Percentiles rank a stretch among this genome's conserved stretches.
Conservation (phyloP, 495 filamentous ascomycete genomes). For the Pyrenopolyporus hunteri region DNA sequence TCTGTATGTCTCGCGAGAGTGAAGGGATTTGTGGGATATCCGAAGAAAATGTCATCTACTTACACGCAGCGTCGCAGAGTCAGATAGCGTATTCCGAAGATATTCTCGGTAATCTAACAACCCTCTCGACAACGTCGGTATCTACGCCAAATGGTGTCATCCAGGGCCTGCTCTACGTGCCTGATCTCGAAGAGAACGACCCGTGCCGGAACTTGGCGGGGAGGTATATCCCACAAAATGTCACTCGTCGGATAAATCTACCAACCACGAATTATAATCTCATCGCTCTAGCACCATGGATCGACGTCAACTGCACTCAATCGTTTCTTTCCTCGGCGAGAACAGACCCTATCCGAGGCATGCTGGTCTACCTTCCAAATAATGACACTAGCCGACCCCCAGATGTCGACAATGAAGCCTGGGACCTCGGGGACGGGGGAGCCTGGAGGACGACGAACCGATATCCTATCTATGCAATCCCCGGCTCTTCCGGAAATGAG, state of each 20-base stretch:
- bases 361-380: slow-evolving; percentile 77
- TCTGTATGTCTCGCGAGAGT: slow-evolving; percentile 48
- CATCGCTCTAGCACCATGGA: slow-evolving; percentile 92
- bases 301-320: slow-evolving; percentile 68
- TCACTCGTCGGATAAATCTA: slow-evolving; percentile 71
- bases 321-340: slow-evolving; percentile 70
- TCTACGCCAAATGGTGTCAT: slow-evolving; percentile 60
- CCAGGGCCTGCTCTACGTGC: slow-evolving; percentile 82
- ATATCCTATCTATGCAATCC: slow-evolving; percentile 86
- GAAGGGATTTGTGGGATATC: not conserved
- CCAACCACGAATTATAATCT: slow-evolving; percentile 65
- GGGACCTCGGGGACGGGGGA: slow-evolving; percentile 68
- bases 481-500: slow-evolving; percentile 64
- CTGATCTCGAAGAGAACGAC: slow-evolving; percentile 62
- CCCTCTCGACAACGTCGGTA: slow-evolving; percentile 68
- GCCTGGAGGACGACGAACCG: slow-evolving; percentile 67
- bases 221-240: slow-evolving; percentile 71
- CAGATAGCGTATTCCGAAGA: slow-evolving; percentile 69
- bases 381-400: slow-evolving; percentile 67
- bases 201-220: slow-evolving; percentile 65
- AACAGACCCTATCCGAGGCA: slow-evolving; percentile 61
- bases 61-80: slow-evolving; percentile 49
- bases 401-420: slow-evolving; percentile 58
- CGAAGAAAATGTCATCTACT: slow-evolving; percentile 8
- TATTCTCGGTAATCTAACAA: slow-evolving; percentile 67